phyloP scores from a whole-genome alignment of 495 filamentous ascomycete species.

The Tuber brumale region DNA sequence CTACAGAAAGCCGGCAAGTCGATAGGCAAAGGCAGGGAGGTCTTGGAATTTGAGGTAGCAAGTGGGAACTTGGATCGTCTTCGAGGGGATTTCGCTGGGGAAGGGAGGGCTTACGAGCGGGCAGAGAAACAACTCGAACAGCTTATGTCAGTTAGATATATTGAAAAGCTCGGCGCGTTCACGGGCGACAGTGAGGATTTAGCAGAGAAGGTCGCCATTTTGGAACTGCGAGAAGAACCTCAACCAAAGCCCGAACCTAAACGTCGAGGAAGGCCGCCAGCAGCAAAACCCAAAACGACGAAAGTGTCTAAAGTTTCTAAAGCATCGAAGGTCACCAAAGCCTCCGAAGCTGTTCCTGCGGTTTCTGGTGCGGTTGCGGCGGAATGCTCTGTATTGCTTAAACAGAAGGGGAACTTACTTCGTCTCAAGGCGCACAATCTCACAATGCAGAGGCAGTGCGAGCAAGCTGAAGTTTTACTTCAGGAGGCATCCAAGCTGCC shows the following conservation, averaged over 20 bases:
- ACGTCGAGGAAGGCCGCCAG: slow-evolving; percentile 18
- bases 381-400: slow-evolving; percentile 54
- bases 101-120: slow-evolving; percentile 41
- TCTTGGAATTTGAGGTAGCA: slow-evolving; percentile 46
- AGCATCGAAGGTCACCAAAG: slow-evolving; percentile 34
- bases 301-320: slow-evolving; percentile 41
- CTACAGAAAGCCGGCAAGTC: slow-evolving; percentile 50
- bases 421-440: slow-evolving; percentile 57
- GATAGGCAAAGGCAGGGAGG: slow-evolving; percentile 47
- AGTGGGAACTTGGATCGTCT: slow-evolving; percentile 41
- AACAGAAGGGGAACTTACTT: slow-evolving; percentile 57
- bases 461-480: slow-evolving; percentile 50
- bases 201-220: slow-evolving; percentile 24
- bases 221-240: slow-evolving; percentile 46
- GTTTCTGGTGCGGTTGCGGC: slow-evolving; percentile 37
- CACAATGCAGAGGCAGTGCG: slow-evolving; percentile 53
- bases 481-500: slow-evolving; percentile 46
- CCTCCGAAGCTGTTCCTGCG: slow-evolving; percentile 38
- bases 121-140: slow-evolving; percentile 33
- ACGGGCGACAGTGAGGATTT: slow-evolving; percentile 13
- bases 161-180: slow-evolving; percentile 23
- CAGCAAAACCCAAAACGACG: slow-evolving; percentile 17
- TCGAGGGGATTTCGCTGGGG: slow-evolving; percentile 36
- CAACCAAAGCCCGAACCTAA: slow-evolving; percentile 33
- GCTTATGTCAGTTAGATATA: slow-evolving; percentile 28